phyloP scores from a whole-genome alignment of 106 monocot genomes.

The Posidonia australis region DNA sequence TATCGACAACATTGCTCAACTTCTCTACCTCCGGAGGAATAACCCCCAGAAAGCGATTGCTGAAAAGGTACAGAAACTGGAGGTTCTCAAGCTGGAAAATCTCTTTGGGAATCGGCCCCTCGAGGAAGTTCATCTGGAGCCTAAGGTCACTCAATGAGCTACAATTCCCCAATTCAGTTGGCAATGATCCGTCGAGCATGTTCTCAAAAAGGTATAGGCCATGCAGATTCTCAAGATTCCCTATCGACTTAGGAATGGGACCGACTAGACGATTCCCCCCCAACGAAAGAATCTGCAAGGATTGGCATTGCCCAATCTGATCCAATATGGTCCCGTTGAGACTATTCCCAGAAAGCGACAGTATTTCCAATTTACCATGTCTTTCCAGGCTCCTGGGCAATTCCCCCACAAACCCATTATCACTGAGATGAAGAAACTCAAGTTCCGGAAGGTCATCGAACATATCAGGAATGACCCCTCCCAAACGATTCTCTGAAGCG shows the following conservation, averaged over 20 bases:
- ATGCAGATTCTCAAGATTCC: slow-evolving; percentile 22
- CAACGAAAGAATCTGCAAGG: slow-evolving; percentile 20
- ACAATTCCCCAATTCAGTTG: slow-evolving; percentile 49
- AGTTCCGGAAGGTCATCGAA: slow-evolving; percentile 27
- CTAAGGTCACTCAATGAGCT: slow-evolving; percentile 27
- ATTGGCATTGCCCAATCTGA: slow-evolving; percentile 22
- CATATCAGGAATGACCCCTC: slow-evolving; percentile 29
- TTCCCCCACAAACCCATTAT: slow-evolving; percentile 35
- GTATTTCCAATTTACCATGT: slow-evolving; percentile 14
- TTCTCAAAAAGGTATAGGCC: slow-evolving; percentile 34
- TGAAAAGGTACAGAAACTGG: slow-evolving; percentile 28
- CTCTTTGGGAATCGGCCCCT: slow-evolving; percentile 38
- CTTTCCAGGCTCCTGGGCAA: slow-evolving; percentile 32
- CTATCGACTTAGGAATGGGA: slow-evolving; percentile 37
- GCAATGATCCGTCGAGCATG: slow-evolving; percentile 34
- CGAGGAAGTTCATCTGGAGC: slow-evolving; percentile 40
- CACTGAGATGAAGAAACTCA: slow-evolving; percentile 25
- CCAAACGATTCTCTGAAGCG: slow-evolving; percentile 30
- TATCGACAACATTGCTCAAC: slow-evolving; percentile 23
- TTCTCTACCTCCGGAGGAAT: slow-evolving; percentile 43
- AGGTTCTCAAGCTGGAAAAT: slow-evolving; percentile 33
- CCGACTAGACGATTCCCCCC: slow-evolving; percentile 46
- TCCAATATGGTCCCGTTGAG: slow-evolving; percentile 42
- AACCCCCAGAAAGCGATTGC: slow-evolving; percentile 35
- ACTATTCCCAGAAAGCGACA: slow-evolving; percentile 27